Evolutionary conservation across 1,139 yeast genomes (phyloP), one percentile per base, ranked within the genome.

Genomic region (Williopsis jadinii): DNA sequence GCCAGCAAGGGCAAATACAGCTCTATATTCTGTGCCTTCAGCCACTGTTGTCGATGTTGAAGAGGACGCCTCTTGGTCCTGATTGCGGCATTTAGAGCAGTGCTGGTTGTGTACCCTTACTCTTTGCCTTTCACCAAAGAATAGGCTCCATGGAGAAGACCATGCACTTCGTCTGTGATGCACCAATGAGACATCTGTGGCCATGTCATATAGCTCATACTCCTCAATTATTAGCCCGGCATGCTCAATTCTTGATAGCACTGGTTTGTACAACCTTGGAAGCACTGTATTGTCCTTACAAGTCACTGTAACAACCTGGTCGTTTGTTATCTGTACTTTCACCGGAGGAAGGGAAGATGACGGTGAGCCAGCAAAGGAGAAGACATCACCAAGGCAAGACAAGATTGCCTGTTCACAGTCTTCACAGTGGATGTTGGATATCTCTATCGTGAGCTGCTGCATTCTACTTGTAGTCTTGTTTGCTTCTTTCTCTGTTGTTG

Each of bases 1-100:
- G 1, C 84, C 87, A 6, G 71, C 70, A 38, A 82, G 65, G 8
- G 78, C 63, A 42, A 76, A 71, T 1, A 75, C 71, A 0, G 82
- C 87, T 40, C 73, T 56, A 48, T 58, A 73, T 39, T 63, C 64
- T 13, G n/a, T 9, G n/a, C 51, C 43, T 19, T 41, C 46, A 1
- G 55, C 36, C 5, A 47, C 45, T 8, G 46, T 44, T 45, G 49
- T 39, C 11, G 49, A 32, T 8, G 38, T 27, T 6, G 46, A 10
- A 42, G 14, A 45, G 30, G 43, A 50, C 12, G 12, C 13, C 10
- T 13, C 14, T 13, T 9, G 15, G 32, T n/a, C 13, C 28, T 48
- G 52, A 31, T 50, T 49, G 27, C 58, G 53, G 47, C 75, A 70
- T 27, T 54, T 56, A 8, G 54, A 41, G 45, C 75, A 70, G 46